A percentile compares a stretch with the other conserved stretches of the same genome.
Evolutionary conservation across 129 eudicot genomes (phyloP).

Genomic region (Arctium lappa): DNA sequence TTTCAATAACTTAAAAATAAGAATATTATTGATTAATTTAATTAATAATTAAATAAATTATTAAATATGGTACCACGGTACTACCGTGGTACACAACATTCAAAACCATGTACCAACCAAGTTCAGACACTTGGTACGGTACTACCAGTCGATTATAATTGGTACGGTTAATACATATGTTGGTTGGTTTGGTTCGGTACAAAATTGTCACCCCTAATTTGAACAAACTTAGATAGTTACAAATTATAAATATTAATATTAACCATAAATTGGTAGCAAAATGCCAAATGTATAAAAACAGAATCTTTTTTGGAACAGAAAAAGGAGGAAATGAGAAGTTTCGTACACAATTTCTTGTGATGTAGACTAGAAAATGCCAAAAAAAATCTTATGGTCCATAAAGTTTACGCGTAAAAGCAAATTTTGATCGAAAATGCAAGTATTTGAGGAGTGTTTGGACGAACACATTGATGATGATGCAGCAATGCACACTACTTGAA

Average conservation of each 20-base stretch:
- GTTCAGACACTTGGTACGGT: too few relatives aligned
- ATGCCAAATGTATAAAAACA: neutral
- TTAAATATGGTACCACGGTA: too few relatives aligned
- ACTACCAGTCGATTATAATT: too few relatives aligned
- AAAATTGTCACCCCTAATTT: neutral
- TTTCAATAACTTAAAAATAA: too few relatives aligned
- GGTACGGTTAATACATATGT: too few relatives aligned
- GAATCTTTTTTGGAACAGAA: neutral
- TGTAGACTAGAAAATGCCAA: constrained; percentile 24
- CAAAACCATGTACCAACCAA: too few relatives aligned
- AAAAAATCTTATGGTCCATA: neutral
- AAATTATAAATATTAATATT: neutral
- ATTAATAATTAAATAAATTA: too few relatives aligned
- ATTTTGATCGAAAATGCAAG: neutral
- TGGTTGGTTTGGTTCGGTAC: too few relatives aligned
- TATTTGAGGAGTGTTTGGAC: neutral
- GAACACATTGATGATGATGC: neutral
- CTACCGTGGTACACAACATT: too few relatives aligned
- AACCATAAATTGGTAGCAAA: neutral
- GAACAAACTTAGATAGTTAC: neutral
- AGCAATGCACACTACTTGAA: neutral
- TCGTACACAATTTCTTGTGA: constrained; percentile 22
- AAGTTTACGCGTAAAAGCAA: neutral
- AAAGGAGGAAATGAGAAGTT: constrained; percentile 17
- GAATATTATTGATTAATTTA: too few relatives aligned